A percentile compares a stretch with the other conserved stretches of the same genome.
These are phyloP conservation scores for Pyrus hybrid DNA, from an alignment of 331 rosid species.

Conservation along the genomic window DNA sequence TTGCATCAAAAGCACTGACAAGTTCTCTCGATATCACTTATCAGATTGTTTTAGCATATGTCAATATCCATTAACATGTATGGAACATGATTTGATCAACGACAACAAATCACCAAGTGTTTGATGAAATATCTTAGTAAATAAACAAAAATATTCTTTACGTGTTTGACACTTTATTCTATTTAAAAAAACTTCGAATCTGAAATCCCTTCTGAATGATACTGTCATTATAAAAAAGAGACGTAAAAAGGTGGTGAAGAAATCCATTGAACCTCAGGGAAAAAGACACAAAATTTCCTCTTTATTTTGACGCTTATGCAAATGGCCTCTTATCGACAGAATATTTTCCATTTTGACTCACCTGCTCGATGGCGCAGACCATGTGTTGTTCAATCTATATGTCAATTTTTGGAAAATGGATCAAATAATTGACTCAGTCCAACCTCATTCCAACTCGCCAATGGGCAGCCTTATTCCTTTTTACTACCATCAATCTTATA, in stretches of 20 bases:
- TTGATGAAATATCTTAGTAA: rapidly evolving
- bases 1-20: rapidly evolving
- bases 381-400: no score
- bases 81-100: no score
- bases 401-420: background rate
- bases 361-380: no score
- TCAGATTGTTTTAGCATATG: no score
- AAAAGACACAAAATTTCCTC: background rate
- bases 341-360: background rate
- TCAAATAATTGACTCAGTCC: background rate
- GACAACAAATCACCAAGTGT: rapidly evolving
- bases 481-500: no score
- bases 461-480: no score
- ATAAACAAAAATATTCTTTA: no score
- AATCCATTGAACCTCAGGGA: background rate
- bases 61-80: rapidly evolving
- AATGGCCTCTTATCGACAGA: background rate
- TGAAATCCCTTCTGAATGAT: no score
- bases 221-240: no score
- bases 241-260: background rate
- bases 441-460: background rate
- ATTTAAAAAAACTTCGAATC: no score
- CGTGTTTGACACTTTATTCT: no score
- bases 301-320: background rate
- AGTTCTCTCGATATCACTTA: no score